These are phyloP conservation scores for Leucocoprinus leucothites DNA, from an alignment of 768 basidiomycete genomes.

Conservation along the genomic window DNA sequence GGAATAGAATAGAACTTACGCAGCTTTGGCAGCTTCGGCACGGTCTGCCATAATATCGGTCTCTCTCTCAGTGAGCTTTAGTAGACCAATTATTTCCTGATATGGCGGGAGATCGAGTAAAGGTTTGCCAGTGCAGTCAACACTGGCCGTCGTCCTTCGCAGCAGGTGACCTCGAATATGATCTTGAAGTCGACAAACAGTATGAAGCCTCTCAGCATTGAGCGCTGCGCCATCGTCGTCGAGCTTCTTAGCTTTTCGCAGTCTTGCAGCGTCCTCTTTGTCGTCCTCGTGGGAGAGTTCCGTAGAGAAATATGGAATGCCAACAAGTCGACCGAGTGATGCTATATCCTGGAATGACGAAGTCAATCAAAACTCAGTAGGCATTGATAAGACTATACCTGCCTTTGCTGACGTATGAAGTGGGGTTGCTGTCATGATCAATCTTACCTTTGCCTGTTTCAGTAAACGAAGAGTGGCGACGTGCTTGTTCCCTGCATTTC, in stretches of 20 bases:
- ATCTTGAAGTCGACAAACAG: not conserved
- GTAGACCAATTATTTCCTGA: not conserved
- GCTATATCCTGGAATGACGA: conserved; percentile 11
- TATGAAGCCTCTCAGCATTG: not conserved
- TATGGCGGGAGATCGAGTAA: not conserved
- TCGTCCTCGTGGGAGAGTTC: conserved; percentile 7
- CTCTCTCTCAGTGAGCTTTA: conserved; percentile 3
- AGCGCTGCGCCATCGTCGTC: not conserved
- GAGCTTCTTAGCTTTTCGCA: not conserved
- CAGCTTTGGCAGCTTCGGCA: not conserved
- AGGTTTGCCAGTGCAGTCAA: not conserved
- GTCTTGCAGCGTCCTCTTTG: not conserved
- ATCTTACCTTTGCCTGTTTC: conserved; percentile 8
- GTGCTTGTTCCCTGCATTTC: conserved; percentile 17
- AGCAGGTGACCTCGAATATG: not conserved
- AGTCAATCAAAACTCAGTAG: not conserved
- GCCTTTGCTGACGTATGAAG: conserved; percentile 23
- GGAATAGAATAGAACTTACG: not conserved
- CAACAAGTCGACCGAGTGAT: conserved; percentile 6
- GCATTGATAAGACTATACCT: not conserved
- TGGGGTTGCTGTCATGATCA: conserved; percentile 23
- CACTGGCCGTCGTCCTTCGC: not conserved
- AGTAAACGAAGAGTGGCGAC: conserved; percentile 13
- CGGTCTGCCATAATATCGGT: not conserved
- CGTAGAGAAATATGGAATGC: conserved; percentile 11